These are phyloP conservation scores for Galerina marginata DNA, from an alignment of 768 basidiomycete species.

Conservation along the genomic window DNA sequence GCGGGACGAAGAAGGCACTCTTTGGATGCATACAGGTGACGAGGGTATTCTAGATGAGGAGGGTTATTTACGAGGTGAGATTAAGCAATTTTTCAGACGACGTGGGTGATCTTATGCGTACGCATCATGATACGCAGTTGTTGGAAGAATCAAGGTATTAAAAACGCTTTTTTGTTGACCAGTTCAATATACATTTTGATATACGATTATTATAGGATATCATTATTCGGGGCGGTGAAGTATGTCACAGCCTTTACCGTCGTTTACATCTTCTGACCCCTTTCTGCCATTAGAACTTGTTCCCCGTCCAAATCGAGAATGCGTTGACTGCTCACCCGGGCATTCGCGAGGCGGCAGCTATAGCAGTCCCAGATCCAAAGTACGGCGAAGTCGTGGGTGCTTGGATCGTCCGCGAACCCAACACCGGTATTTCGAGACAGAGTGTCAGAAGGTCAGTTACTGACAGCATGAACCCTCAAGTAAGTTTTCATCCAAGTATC, in stretches of 20 bases:
- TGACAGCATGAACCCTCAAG: slow-evolving; percentile 80
- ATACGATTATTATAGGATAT: slow-evolving; percentile 56
- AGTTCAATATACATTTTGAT: background rate
- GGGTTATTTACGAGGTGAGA: slow-evolving; percentile 75
- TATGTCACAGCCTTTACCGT: slow-evolving; percentile 27
- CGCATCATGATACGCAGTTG: slow-evolving; percentile 50
- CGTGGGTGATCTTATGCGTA: too few relatives aligned
- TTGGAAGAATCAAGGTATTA: slow-evolving; percentile 75
- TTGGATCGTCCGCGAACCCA: slow-evolving; percentile 67
- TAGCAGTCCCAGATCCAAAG: slow-evolving; percentile 69
- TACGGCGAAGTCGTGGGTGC: slow-evolving; percentile 85
- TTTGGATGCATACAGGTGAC: slow-evolving; percentile 89
- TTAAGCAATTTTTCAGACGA: background rate
- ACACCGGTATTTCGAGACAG: slow-evolving; percentile 47
- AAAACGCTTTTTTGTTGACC: background rate
- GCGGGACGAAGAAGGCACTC: slow-evolving; percentile 52
- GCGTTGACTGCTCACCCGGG: slow-evolving; percentile 56
- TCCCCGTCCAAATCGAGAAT: slow-evolving; percentile 87
- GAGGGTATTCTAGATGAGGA: slow-evolving; percentile 82
- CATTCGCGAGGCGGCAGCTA: slow-evolving; percentile 75
- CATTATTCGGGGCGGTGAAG: slow-evolving; percentile 88
- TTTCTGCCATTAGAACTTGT: slow-evolving; percentile 62
- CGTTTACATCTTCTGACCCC: background rate
- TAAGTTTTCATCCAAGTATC: slow-evolving; percentile 30
- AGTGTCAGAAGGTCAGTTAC: slow-evolving; percentile 60